These are phyloP conservation scores for Symbiotaphrina buchneri DNA, from an alignment of 495 filamentous ascomycete genomes.

Conservation along the genomic window DNA sequence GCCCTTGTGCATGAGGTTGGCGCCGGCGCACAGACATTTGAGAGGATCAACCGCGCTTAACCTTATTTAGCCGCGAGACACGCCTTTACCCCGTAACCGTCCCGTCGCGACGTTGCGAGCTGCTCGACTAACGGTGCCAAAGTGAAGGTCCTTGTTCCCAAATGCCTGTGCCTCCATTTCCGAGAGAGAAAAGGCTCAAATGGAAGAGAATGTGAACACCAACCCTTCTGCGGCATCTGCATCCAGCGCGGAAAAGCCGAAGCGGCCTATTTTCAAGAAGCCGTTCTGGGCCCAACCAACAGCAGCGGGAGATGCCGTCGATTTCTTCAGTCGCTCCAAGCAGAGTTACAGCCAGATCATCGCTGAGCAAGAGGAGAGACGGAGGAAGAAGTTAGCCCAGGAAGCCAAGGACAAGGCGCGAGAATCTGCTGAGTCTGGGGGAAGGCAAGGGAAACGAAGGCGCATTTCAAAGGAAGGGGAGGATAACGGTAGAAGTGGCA, in stretches of 20 bases:
- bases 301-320: conserved; percentile 20
- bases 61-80: no score
- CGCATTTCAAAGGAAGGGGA: conserved; percentile 1
- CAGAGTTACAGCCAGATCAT: conserved; percentile 37
- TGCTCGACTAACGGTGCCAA: no score
- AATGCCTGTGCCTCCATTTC: not conserved
- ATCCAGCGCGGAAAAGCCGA: conserved; percentile 13
- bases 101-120: no score
- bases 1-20: no score
- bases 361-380: conserved; percentile 25
- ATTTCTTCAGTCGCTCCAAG: conserved; percentile 44
- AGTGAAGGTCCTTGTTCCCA: not conserved
- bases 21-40: no score
- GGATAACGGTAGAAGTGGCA: conserved; percentile 1
- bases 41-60: no score
- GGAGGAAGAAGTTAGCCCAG: conserved; percentile 9
- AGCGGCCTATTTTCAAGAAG: conserved; percentile 45
- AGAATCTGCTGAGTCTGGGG: conserved; percentile 8
- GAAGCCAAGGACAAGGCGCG: conserved; percentile 10
- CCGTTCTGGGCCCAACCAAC: conserved; percentile 28
- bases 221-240: no score
- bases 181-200: not conserved
- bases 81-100: no score
- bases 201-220: no score
- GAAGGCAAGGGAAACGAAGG: conserved; percentile 3